A percentile compares a stretch with the other conserved stretches of the same genome.
phyloP scores from a whole-genome alignment of 768 basidiomycete species.

The Psilocybe sp. region DNA sequence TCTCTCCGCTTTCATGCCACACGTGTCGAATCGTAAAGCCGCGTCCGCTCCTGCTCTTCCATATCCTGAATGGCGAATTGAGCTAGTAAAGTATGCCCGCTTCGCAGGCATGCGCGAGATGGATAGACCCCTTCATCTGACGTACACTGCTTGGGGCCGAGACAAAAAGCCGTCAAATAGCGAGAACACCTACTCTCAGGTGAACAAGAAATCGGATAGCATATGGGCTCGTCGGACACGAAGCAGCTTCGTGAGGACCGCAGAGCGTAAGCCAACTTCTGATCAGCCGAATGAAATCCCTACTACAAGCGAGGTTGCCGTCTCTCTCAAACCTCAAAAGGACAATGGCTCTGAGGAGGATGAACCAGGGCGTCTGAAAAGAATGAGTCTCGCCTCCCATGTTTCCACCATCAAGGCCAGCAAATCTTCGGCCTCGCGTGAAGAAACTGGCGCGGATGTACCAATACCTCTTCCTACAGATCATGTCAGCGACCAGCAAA shows the following conservation, averaged over 20 bases:
- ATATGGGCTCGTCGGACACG: neutral
- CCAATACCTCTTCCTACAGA: too few species aligned
- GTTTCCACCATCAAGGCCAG: conserved; percentile 8
- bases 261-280: neutral
- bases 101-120: conserved; percentile 59
- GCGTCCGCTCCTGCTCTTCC: conserved; percentile 36
- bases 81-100: conserved; percentile 47
- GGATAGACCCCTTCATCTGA: conserved; percentile 50
- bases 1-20: neutral
- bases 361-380: neutral
- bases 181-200: conserved; percentile 9
- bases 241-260: neutral
- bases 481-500: too few species aligned
- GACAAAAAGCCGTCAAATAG: neutral
- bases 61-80: conserved; percentile 67
- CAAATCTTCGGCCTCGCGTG: too few species aligned
- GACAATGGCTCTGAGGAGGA: neutral
- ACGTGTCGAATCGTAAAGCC: conserved; percentile 4
- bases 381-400: conserved; percentile 7
- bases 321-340: neutral
- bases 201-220: conserved; percentile 12
- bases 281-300: neutral
- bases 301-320: neutral
- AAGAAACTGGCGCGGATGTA: too few species aligned
- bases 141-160: conserved; percentile 22